A percentile compares a stretch with the other conserved stretches of the same genome.
phyloP scores from a whole-genome alignment of 352 stramenopile species.

The Ochromonadaceae sp. region DNA sequence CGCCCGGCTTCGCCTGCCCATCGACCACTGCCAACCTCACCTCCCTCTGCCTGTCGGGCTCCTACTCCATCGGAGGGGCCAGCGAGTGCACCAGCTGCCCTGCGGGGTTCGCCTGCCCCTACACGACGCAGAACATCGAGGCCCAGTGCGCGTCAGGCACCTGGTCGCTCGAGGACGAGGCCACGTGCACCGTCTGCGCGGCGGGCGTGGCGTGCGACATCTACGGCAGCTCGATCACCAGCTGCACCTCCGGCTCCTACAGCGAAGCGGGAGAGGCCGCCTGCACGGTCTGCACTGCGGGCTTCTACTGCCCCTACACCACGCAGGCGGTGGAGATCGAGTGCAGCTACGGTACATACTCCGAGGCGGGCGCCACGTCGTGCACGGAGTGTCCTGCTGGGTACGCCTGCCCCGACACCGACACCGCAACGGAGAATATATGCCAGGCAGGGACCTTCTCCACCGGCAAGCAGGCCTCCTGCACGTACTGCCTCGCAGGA shows the following conservation, averaged over 20 bases:
- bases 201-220: constrained; percentile 23
- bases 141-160: constrained; percentile 38
- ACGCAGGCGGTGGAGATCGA: no score
- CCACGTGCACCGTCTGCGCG: constrained; percentile 39
- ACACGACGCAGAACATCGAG: constrained; percentile 14
- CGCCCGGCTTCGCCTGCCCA: constrained; percentile 56
- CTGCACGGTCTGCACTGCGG: constrained; percentile 26
- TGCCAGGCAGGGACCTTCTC: constrained; percentile 48
- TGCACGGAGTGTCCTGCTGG: constrained; percentile 28
- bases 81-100: constrained; percentile 53
- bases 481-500: constrained; percentile 52
- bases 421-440: constrained; percentile 17
- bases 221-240: background rate
- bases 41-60: constrained; percentile 18
- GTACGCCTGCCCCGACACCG: constrained; percentile 28
- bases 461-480: constrained; percentile 36
- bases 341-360: constrained; percentile 10
- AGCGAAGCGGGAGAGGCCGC: constrained; percentile 17
- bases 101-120: constrained; percentile 53
- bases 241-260: constrained; percentile 22
- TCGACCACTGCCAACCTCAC: constrained; percentile 5
- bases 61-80: constrained; percentile 36
- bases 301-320: constrained; percentile 27
- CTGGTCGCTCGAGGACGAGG: constrained; percentile 43
- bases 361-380: background rate